Base-by-base conservation (phyloP, 2,329 filamentous ascomycete species). In the Coccinonectria pachysandricola region DNA sequence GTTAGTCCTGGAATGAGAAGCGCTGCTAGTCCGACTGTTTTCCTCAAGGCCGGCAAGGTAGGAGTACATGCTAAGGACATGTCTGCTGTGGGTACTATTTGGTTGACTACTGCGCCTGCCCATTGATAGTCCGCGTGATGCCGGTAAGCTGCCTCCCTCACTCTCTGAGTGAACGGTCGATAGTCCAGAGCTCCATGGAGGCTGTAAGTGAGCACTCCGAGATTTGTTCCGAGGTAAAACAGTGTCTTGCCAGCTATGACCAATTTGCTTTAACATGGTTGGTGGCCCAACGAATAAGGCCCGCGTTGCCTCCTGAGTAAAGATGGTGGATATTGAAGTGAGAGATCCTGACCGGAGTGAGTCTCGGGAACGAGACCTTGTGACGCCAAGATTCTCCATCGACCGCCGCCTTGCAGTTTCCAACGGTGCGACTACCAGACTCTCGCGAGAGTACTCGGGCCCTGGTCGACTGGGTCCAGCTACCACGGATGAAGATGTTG, bases 141-240 rank as follows among this genome's bases (percentile, higher is more conserved):
- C 58, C 19, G 59, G 57, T 16, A 64, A 56, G 43, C 65, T 73
- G 18, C 53, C 59, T 21, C 52, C 59, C 36, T 78, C 73, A 44
- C 68, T 70, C 46, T 75, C 73, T 17, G 73, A 77, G 50, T 67
- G 57, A 34, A 78, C 72, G 22, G 72, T 75, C 19, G 74, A 78
- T 21, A 77, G 59, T 49, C 75, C 71, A 22, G 68, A 68, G 50
- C 71, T 75, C 71, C 71, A 76, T 62, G 69, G 68, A 43, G 74
- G 70, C 29, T 64, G 60, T 32, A 60, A 50, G 23, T 35, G 21
- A 23, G 29, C 24, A 11, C 19, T 28, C 7, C 38, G 33, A 10
- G 45, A 27, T 15, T 34, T 27, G 9, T 27, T 28, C 14, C 32
- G 32, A 9, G 25, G n/a, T 6, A 17, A n/a, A 19, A 15, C 11